Conservation (phyloP, 2,329 filamentous ascomycete genomes). For the Aspergillus fumigatiaffinis region DNA sequence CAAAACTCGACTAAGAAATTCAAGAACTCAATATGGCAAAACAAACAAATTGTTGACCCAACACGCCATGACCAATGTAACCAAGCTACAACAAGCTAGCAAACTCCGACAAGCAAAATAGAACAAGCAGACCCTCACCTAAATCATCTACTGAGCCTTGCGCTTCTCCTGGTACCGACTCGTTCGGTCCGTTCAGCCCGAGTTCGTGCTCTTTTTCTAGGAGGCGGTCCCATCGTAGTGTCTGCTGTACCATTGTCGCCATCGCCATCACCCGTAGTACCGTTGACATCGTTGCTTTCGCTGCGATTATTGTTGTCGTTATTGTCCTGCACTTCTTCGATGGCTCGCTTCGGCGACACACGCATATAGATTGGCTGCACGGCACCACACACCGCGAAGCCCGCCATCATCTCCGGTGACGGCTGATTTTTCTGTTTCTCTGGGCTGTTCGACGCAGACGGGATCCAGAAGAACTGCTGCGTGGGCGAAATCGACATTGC, state of each 20-base stretch:
- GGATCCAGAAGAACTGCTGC: not conserved
- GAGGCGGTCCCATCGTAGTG: not conserved
- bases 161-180: not conserved
- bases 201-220: not conserved
- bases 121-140: not conserved
- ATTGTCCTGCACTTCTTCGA: not conserved
- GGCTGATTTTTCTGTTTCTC: not conserved
- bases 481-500: not conserved
- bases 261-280: no score
- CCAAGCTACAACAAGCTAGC: not conserved
- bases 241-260: not conserved
- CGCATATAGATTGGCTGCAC: not conserved
- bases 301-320: not conserved
- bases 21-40: not conserved
- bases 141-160: not conserved
- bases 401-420: not conserved
- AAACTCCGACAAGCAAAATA: not conserved
- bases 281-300: not conserved
- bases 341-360: not conserved
- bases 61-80: not conserved
- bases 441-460: not conserved
- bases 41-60: not conserved
- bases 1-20: not conserved
- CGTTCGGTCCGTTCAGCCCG: not conserved
- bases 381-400: not conserved